Evolutionary conservation across 2,329 filamentous ascomycete genomes (phyloP), one percentile per base, ranked within the genome.

Genomic region (Sporothrix brunneoviolacea): DNA sequence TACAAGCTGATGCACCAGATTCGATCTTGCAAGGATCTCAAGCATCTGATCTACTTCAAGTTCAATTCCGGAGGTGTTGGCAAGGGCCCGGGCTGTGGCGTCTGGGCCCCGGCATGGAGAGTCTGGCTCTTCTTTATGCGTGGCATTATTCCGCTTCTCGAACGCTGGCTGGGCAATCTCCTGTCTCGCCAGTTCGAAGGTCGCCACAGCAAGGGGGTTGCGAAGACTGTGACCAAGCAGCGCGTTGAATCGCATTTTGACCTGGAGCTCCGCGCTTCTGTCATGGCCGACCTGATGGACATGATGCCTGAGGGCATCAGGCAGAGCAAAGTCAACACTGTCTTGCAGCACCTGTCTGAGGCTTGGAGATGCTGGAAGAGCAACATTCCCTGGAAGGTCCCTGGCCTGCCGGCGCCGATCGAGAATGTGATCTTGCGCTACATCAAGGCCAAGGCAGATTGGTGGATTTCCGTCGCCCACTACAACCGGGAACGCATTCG

Each of bases 301-400:
- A 98, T 98, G 94, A 98, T 98, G 93, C 93, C 93, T 0, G 94
- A 98, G 66, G 93, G 93, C 58, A 97, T 98, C 72, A 96, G 96
- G 68, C 93, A 98, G 66, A 98, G 93, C 74, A 98, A 98, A 72
- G 90, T 98, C 68, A 95, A 98, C 68, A 95, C 91, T 2, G 91
- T 98, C 39, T 74, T 98, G 48, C 93, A 97, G 64, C 94, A 98
- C 76, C 72, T 98, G 37, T 97, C 91, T 0, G 93, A 98, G 72
- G 93, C 93, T 13, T 98, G 93, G 93, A 82, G 93, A 71, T 98
- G 93, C 73, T 98, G 93, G 93, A 98, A 98, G 83, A 96, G 91
- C 70, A 98, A 98, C 64, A 98, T 98, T 59, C 93, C 93, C 0
- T 98, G 93, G 93, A 98, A 98, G 73, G 93, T 98, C 3, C 93